Conservation (phyloP, 129 eudicot genomes). For the Saussurea involucrata region DNA sequence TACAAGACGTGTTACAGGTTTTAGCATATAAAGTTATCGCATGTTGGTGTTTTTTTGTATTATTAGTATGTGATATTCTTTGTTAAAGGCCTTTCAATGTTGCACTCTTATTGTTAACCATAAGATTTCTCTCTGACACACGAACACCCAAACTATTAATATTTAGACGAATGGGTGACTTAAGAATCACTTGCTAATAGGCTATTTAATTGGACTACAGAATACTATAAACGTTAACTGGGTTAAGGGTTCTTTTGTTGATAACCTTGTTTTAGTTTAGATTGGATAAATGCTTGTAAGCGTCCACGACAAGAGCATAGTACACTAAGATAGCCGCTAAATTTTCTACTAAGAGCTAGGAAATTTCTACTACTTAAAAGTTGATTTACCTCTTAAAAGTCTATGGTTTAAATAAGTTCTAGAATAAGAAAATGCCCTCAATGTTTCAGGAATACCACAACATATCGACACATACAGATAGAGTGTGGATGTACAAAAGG, state of each 20-base stretch:
- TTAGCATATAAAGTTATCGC: not conserved
- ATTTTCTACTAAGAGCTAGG: conserved; percentile 11
- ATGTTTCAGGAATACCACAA: too few relatives aligned
- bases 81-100: not conserved
- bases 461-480: too few relatives aligned
- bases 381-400: too few relatives aligned
- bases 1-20: not conserved
- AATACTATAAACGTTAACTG: not conserved
- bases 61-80: not conserved
- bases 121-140: not conserved
- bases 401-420: too few relatives aligned
- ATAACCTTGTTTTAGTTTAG: not conserved
- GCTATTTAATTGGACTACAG: not conserved
- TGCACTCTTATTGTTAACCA: not conserved
- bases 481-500: too few relatives aligned
- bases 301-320: conserved; percentile 15
- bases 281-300: not conserved
- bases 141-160: not conserved
- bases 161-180: not conserved
- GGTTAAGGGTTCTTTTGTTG: not conserved
- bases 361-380: too few relatives aligned
- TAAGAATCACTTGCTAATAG: not conserved
- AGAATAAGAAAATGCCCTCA: too few relatives aligned
- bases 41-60: conserved; percentile 1
- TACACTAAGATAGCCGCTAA: conserved; percentile 16